Base-by-base conservation (phyloP, 306 rosid species). In the Vigna angularis region DNA sequence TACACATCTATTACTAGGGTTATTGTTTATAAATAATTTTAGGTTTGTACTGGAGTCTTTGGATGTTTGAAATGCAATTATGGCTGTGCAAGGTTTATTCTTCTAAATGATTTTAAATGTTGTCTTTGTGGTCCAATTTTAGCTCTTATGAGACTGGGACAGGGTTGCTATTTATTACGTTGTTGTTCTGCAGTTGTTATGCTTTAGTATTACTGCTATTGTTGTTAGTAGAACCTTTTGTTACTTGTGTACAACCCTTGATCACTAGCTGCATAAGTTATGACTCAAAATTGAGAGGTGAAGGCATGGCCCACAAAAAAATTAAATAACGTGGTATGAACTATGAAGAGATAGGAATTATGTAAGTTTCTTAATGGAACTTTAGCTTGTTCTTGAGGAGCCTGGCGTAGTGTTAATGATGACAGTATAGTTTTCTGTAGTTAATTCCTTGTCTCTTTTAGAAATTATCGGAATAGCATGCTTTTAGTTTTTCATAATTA, bases 101-200 rank as follows among this genome's bases (percentile, higher is more conserved):
- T 45, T 11, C 49, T 36, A 32, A 5, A 38, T 34, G 70, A 22
- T 48, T 62, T 56, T 79, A 38, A 30, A 38, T 17, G 42, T 62
- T 71, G 28, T 26, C 72, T 55, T 64, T 28, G 16, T 79, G 72
- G 48, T 79, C n/a, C 72, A 30, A 56, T 18, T 16, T 67, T 56
- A 55, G 68, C 44, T 67, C 45, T 67, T 14, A 66, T 20, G 30
- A 20, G 74, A 40, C 17, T 7, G 74, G 75, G 58, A 26, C 45
- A 15, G 10, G 36, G 57, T 42, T 16, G 47, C 47, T 36, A 15
- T 36, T 40, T 51, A 56, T 9, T 79, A 36, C 57, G 1, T 42
- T 9, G 3, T 38, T 20, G 38, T 51, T 79, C 55, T 64, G 44
- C 55, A 62, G 51, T 20, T 52, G 15, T 63, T 7, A 13, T 63